phyloP scores from a whole-genome alignment of 345 rosid species.

The Mallotus nudiflorus region DNA sequence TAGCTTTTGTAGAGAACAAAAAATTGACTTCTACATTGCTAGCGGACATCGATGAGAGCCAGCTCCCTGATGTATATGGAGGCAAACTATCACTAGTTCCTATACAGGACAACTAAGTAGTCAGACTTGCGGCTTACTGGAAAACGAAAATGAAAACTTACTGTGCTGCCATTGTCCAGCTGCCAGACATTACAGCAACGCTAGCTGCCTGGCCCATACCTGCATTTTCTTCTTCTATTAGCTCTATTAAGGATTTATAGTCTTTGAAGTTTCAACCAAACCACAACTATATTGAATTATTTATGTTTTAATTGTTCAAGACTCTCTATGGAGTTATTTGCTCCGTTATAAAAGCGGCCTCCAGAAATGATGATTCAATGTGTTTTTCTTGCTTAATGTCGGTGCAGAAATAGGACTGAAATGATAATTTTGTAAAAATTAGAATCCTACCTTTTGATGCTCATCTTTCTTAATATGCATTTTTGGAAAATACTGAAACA shows the following conservation, averaged over 20 bases:
- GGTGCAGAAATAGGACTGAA: not conserved
- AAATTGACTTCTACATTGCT: slow-evolving; percentile 60
- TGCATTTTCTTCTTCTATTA: not conserved
- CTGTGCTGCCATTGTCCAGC: not conserved
- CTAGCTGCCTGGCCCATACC: not conserved
- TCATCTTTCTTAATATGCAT: not conserved
- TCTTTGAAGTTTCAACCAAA: not conserved
- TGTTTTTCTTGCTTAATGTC: not conserved
- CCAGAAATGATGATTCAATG: not conserved
- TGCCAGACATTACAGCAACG: not conserved
- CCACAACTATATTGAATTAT: not conserved
- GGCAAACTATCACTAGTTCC: slow-evolving; percentile 67
- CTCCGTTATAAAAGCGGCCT: not conserved
- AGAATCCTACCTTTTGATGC: not conserved
- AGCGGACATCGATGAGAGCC: slow-evolving; percentile 69
- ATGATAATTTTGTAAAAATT: not conserved
- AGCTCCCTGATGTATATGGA: slow-evolving; percentile 77
- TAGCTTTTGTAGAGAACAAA: slow-evolving; percentile 78
- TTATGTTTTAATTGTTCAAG: not conserved
- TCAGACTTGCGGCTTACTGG: not conserved
- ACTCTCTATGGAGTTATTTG: not conserved
- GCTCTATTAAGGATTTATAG: not conserved
- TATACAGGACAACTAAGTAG: slow-evolving; percentile 53
- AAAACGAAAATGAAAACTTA: not conserved
- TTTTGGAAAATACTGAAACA: not conserved